Evolutionary conservation across 345 rosid genomes (phyloP), one percentile per base, ranked within the genome.

Genomic region (Cardiospermum halicacabum): DNA sequence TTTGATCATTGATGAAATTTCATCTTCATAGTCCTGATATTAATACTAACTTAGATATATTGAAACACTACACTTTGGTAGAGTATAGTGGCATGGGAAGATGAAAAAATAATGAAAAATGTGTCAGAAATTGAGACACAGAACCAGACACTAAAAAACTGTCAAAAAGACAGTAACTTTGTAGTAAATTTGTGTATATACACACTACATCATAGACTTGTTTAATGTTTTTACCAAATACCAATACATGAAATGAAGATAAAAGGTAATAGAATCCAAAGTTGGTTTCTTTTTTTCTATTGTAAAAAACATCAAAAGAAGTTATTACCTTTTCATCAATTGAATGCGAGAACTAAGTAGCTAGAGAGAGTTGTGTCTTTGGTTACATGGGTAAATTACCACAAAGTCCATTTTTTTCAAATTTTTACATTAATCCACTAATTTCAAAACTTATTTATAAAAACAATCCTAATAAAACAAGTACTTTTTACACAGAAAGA

Each of bases 191-290:
- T 34, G 67, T 22, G 34, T 47, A 51, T 24, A 27, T 19, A 36
- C 3, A 36, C 50, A 62, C 54, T 45, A 65, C 61, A 56, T 53
- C n/a, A n/a, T n/a, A n/a, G n/a, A n/a, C n/a, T n/a, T n/a, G n/a
- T 70, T 72, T 69, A 65, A 62, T 64, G 68, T 62, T 58, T n/a
- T n/a, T 34, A 34, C 39, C 39, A 4, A 34, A 34, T 34, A 47
- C 51, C 51, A 7, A 18, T 47, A 54, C 39, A 34, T 34, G 39
- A 0, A 32, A 10, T 32, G 37, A 5, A 34, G 39, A 11, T 56
- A 74, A 51, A 68, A 34, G 39, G 39, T 56, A 74, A 51, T 65
- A 84, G 85, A 70, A 79, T 82, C 89, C 86, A 81, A 83, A 78
- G 81, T 72, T 61, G 81, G 67, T 62, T 48, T 67, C 45, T 60